phyloP scores from a whole-genome alignment of 495 filamentous ascomycete genomes.

The Tuber microsphaerosporum region DNA sequence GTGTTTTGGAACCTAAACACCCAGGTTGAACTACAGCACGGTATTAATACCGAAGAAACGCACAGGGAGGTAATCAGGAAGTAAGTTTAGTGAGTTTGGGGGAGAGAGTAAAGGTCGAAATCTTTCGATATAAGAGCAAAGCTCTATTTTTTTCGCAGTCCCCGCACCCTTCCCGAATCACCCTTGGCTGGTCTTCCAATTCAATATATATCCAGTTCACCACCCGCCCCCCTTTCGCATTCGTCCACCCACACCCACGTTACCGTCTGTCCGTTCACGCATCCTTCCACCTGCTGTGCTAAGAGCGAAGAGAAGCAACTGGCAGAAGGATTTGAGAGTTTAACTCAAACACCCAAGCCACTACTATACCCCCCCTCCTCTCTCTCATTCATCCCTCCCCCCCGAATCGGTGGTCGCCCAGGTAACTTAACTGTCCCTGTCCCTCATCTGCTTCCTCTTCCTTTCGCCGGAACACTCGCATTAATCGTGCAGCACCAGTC shows the following conservation, averaged over 20 bases:
- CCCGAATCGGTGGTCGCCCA: conserved; percentile 1
- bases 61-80: neutral
- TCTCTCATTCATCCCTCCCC: conserved; percentile 2
- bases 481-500: conserved; percentile 22
- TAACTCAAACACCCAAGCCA: neutral
- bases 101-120: neutral
- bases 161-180: neutral
- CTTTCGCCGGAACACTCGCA: conserved; percentile 4
- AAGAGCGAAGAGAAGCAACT: neutral
- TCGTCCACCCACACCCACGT: neutral
- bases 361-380: neutral
- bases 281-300: conserved; percentile 3
- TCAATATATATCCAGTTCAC: conserved; percentile 5
- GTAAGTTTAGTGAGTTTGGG: neutral
- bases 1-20: neutral
- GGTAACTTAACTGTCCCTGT: conserved; percentile 3
- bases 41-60: neutral
- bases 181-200: neutral
- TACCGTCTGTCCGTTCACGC: neutral
- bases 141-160: conserved; percentile 5
- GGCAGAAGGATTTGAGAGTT: neutral
- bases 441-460: conserved; percentile 11
- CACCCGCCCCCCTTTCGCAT: neutral
- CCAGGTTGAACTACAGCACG: neutral
- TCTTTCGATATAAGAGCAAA: neutral